Evolutionary conservation across 2,329 filamentous ascomycete species (phyloP).

Genomic region (Fusarium nanum): DNA sequence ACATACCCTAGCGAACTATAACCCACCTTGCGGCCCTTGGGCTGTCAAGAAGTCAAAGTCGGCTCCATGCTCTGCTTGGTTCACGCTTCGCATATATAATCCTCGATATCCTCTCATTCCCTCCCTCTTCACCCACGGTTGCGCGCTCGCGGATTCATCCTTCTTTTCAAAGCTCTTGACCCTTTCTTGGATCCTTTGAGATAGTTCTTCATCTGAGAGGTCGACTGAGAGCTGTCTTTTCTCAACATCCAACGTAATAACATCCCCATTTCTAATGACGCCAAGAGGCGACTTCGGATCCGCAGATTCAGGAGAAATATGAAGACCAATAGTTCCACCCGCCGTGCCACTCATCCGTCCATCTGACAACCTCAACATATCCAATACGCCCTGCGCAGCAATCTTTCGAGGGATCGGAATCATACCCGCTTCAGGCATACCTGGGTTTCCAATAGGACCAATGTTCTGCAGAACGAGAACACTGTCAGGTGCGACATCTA

Average conservation of each 20-base stretch:
- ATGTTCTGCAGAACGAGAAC: constrained; percentile 90
- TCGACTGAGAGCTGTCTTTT: constrained; percentile 69
- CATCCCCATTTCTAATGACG: constrained; percentile 79
- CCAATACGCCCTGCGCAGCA: constrained; percentile 77
- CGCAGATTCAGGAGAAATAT: constrained; percentile 87
- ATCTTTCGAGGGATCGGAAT: constrained; percentile 78
- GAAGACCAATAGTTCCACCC: constrained; percentile 90
- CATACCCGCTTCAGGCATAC: constrained; percentile 87
- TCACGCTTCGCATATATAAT: constrained; percentile 69
- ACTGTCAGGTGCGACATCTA: constrained; percentile 69
- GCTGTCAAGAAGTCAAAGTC: constrained; percentile 73
- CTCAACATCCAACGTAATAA: constrained; percentile 81
- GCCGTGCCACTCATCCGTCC: constrained; percentile 88
- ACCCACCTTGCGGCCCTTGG: constrained; percentile 45
- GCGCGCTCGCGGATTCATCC: constrained; percentile 37
- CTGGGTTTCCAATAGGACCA: constrained; percentile 88
- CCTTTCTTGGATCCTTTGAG: constrained; percentile 70
- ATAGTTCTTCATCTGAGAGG: constrained; percentile 77
- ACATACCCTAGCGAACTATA: constrained; percentile 29
- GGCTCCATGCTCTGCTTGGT: constrained; percentile 68
- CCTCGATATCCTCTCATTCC: constrained; percentile 65
- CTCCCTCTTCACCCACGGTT: constrained; percentile 12
- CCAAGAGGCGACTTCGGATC: constrained; percentile 81
- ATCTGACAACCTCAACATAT: constrained; percentile 87
- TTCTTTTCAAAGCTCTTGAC: constrained; percentile 54